Base-by-base conservation (phyloP, 176 grass and related monocot species). In the Phoenix roebelenii region DNA sequence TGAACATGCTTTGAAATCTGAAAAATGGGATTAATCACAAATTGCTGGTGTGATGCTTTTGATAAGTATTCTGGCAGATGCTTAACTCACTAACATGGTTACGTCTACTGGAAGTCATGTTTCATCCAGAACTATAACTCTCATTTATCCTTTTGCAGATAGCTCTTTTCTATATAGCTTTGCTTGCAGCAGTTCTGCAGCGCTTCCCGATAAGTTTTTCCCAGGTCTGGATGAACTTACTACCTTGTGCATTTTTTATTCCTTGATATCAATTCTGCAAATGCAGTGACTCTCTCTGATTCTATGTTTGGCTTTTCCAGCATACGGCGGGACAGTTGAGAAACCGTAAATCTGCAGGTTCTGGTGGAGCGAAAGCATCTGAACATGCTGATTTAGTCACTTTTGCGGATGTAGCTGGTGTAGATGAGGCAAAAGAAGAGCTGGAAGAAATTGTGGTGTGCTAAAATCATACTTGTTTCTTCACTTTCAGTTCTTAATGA, bases 341-440 rank as follows among this genome's bases (percentile, higher is more conserved):
- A 76, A 89, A 74, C 64, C 58, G 80, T 50, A 92, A 98, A 67
- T 79, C 74, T 66, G 85, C 82, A 18, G 78, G 72, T 52, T 81
- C 88, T 51, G 71, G 79, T 25, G 82, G 79, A 52, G 68, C 67
- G 61, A 89, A 92, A 72, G 66, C 79, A 75, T 75, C 88, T 24
- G 84, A 98, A 81, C 86, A 55, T 80, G 66, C 94, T 0, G 94
- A 93, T 71, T 53, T 77, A 39, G 24, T 98, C 70, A 98, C 94
- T 72, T 98, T 98, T 68, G 84, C 79, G 81, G 94, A 98, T 88
- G 88, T 98, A 58, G 94, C 94, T 78, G 94, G 94, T 69, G 94
- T 98, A 55, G 94, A 98, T 23, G 94, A 98, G 75, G 94, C 94
- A 35, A 98, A 98, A 85, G 94, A 98, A 81, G 94, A 98, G 76